phyloP scores from a whole-genome alignment of 106 monocot species.

The Dendrobium nobile region DNA sequence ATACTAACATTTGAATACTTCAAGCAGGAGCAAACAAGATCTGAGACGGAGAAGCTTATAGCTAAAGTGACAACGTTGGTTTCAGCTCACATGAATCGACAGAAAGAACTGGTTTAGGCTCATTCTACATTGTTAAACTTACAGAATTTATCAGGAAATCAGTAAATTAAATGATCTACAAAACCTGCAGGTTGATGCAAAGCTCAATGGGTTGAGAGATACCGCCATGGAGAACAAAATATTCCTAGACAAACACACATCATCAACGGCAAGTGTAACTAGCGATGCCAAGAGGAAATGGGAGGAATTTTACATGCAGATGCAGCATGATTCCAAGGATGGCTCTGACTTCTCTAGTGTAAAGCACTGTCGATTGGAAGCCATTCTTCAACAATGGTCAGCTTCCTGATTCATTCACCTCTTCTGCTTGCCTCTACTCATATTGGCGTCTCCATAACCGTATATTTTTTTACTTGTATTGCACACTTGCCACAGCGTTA shows the following conservation, averaged over 20 bases:
- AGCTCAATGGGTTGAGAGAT: slow-evolving; percentile 36
- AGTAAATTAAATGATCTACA: not conserved
- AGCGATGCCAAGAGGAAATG: slow-evolving; percentile 84
- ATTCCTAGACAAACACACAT: slow-evolving; percentile 43
- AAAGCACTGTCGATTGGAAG: slow-evolving; percentile 86
- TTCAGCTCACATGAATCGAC: slow-evolving; percentile 55
- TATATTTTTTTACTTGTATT: not conserved
- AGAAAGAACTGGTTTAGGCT: slow-evolving; percentile 63
- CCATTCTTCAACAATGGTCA: slow-evolving; percentile 57
- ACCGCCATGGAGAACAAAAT: slow-evolving; percentile 44
- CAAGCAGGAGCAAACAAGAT: slow-evolving; percentile 69
- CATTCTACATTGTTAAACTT: not conserved
- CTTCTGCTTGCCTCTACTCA: not conserved
- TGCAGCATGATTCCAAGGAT: slow-evolving; percentile 44
- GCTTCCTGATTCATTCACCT: not conserved
- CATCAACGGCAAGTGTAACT: slow-evolving; percentile 21
- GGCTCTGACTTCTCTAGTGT: slow-evolving; percentile 52
- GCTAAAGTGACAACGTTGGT: slow-evolving; percentile 52
- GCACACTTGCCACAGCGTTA: slow-evolving; percentile 31
- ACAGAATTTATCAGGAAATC: not conserved
- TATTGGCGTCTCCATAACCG: not conserved
- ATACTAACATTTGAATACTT: slow-evolving; percentile 12
- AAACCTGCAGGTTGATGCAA: slow-evolving; percentile 49
- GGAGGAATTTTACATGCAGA: slow-evolving; percentile 51
- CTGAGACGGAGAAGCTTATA: slow-evolving; percentile 69